Evolutionary conservation across 129 eudicot species (phyloP).

Genomic region (Lactuca sativa): DNA sequence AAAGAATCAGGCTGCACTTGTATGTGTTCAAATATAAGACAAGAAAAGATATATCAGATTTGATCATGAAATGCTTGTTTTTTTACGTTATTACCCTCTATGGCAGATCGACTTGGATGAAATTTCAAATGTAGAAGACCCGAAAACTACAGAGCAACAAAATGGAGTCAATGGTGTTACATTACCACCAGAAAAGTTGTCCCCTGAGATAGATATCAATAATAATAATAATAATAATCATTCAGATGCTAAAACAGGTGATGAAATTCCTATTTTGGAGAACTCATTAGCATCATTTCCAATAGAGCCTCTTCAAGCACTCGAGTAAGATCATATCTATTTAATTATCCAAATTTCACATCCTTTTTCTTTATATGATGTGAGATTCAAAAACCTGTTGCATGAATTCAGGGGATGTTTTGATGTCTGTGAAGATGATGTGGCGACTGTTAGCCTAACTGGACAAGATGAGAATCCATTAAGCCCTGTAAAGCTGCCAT

Average conservation of each 20-base stretch:
- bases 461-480: conserved; percentile 40
- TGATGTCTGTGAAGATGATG: conserved; percentile 73
- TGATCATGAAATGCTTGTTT: conserved; percentile 1
- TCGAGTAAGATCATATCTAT: conserved; percentile 50
- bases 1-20: conserved; percentile 90
- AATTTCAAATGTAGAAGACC: conserved; percentile 40
- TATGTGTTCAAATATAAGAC: conserved; percentile 30
- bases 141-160: conserved; percentile 39
- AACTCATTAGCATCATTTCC: conserved; percentile 74
- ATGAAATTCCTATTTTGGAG: conserved; percentile 58
- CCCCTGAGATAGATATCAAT: conserved; percentile 22
- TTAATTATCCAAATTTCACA: neutral
- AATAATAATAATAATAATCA: conserved; percentile 21
- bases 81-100: conserved; percentile 13
- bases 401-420: conserved; percentile 70
- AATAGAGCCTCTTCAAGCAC: conserved; percentile 79
- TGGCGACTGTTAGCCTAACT: conserved; percentile 42
- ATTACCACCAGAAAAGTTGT: conserved; percentile 28
- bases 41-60: neutral
- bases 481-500: conserved; percentile 31
- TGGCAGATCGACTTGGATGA: conserved; percentile 70
- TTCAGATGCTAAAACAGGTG: conserved; percentile 42
- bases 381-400: neutral
- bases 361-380: neutral
- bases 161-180: conserved; percentile 41